Evolutionary conservation across 2,329 filamentous ascomycete genomes (phyloP).

Genomic region (Elsinoe australis): DNA sequence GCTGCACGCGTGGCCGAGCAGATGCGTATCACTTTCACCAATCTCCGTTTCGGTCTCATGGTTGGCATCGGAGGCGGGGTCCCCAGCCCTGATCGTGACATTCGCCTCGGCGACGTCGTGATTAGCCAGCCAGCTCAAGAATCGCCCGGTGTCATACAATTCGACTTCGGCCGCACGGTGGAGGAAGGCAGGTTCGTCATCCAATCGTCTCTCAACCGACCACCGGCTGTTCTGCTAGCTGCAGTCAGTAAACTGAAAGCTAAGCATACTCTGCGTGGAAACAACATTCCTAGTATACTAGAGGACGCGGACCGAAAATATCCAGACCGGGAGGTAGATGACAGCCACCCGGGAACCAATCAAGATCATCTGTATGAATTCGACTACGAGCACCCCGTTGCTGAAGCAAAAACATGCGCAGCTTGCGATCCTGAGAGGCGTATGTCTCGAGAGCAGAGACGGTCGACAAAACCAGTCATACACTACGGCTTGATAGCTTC

Average conservation of each 20-base stretch:
- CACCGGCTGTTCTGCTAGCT: background rate
- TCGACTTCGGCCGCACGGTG: slow-evolving; percentile 23
- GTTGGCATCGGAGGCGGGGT: slow-evolving; percentile 13
- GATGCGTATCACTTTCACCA: background rate
- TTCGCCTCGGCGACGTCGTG: slow-evolving; percentile 10
- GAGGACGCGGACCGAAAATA: background rate
- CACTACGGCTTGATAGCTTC: slow-evolving; percentile 37
- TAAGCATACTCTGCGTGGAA: background rate
- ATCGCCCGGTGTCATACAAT: slow-evolving; percentile 25
- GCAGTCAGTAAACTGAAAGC: background rate
- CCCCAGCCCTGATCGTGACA: background rate
- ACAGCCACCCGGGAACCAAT: background rate
- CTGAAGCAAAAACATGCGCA: too few relatives aligned
- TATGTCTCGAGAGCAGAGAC: background rate
- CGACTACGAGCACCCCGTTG: background rate
- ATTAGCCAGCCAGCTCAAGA: slow-evolving; percentile 8
- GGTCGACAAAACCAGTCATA: slow-evolving; percentile 19
- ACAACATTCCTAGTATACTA: background rate
- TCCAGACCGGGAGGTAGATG: background rate
- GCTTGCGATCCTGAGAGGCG: background rate
- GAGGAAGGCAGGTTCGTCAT: slow-evolving; percentile 12
- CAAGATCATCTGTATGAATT: background rate
- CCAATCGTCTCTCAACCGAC: background rate
- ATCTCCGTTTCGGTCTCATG: background rate
- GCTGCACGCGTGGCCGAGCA: background rate